Evolutionary conservation across 1,139 yeast species (phyloP).

Genomic region (Sugiyamaella novakii): DNA sequence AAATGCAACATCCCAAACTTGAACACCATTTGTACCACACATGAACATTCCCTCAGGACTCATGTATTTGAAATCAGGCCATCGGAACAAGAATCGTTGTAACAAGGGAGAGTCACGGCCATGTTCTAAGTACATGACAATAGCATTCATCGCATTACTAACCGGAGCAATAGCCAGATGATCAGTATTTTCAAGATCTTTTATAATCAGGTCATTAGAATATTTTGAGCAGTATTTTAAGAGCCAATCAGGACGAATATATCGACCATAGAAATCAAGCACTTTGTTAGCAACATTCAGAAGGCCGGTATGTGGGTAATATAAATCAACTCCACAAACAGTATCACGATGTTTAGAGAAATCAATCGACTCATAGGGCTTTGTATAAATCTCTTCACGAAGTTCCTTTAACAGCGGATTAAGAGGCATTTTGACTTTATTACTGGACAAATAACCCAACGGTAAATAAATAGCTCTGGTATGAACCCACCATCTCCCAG

Average conservation of each 20-base stretch:
- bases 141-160: constrained; percentile 78
- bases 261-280: constrained; percentile 65
- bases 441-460: constrained; percentile 74
- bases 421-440: constrained; percentile 56
- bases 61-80: constrained; percentile 77
- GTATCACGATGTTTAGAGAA: constrained; percentile 73
- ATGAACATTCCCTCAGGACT: constrained; percentile 91
- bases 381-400: constrained; percentile 73
- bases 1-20: constrained; percentile 96
- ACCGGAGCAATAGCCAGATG: constrained; percentile 92
- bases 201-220: constrained; percentile 65
- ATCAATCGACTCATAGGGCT: constrained; percentile 66
- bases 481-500: constrained; percentile 99
- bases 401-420: constrained; percentile 66
- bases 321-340: constrained; percentile 89
- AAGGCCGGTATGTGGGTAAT: constrained; percentile 82
- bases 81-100: constrained; percentile 56
- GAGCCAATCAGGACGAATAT: constrained; percentile 74
- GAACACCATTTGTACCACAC: constrained; percentile 98
- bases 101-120: constrained; percentile 70
- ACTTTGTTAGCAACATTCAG: constrained; percentile 65
- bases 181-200: constrained; percentile 78
- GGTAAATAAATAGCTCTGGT: constrained; percentile 92
- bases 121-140: constrained; percentile 68
- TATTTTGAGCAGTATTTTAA: constrained; percentile 53